Conservation (phyloP, 768 basidiomycete genomes). For the Chlorophyllum brunneum region DNA sequence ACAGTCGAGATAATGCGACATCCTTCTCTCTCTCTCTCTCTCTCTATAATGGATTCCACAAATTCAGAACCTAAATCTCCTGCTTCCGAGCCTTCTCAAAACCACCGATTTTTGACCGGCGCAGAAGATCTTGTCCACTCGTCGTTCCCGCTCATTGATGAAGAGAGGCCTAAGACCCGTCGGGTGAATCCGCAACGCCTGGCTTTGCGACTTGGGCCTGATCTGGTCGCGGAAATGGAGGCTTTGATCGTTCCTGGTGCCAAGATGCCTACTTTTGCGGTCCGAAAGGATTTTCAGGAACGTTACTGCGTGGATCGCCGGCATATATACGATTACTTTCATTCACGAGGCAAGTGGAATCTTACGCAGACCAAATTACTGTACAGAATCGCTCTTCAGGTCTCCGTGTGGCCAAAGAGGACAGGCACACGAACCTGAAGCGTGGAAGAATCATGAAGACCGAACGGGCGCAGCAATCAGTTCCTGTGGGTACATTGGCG, state of each 20-base stretch:
- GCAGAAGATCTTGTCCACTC: slow-evolving; percentile 21
- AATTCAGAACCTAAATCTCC: background rate
- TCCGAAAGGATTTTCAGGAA: slow-evolving; percentile 68
- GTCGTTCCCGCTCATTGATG: slow-evolving; percentile 21
- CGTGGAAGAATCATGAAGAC: slow-evolving; percentile 38
- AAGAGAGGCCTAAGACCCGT: slow-evolving; percentile 40
- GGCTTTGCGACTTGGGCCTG: slow-evolving; percentile 61
- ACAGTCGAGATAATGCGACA: background rate
- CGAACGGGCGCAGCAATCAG: slow-evolving; percentile 9
- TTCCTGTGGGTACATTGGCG: background rate
- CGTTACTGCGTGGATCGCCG: slow-evolving; percentile 67
- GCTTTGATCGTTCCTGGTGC: slow-evolving; percentile 65
- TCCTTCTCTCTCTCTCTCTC: background rate
- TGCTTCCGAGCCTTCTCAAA: slow-evolving; percentile 15
- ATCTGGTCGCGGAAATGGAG: slow-evolving; percentile 69
- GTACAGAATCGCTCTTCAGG: slow-evolving; percentile 24
- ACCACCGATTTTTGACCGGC: slow-evolving; percentile 19
- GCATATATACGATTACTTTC: slow-evolving; percentile 79
- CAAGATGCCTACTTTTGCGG: slow-evolving; percentile 73
- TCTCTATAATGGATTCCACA: background rate
- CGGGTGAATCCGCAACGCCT: slow-evolving; percentile 68
- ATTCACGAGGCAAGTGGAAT: slow-evolving; percentile 41
- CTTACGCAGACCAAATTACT: background rate
- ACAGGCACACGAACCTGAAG: slow-evolving; percentile 52
- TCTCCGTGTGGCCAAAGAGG: slow-evolving; percentile 61